Evolutionary conservation across 768 basidiomycete genomes (phyloP), one percentile per base, ranked within the genome.

Genomic region (Hypholoma fasciculare): DNA sequence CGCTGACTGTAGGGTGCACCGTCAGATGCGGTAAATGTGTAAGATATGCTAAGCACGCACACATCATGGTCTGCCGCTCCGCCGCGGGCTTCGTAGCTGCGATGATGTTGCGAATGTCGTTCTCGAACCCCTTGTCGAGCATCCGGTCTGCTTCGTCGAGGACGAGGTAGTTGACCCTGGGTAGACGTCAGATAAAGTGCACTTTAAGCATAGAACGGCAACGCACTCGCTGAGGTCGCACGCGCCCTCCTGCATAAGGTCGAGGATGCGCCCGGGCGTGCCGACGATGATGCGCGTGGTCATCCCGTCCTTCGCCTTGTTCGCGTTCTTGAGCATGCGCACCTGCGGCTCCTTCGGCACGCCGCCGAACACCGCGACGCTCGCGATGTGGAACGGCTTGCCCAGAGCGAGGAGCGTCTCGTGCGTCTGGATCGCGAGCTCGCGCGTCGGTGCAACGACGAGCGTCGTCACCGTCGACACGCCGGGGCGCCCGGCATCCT

Each of bases 41-140:
- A 34, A 20, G 40, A 20, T 38, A 34, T 55, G 30, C 9, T 4
- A 16, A 47, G 30, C 19, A 82, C 91, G 63, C 71, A 95, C 92
- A 96, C 94, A 96, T 95, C 81, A 95, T 87, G 7, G 93, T 96
- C 75, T 96, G 94, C 47, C 94, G 82, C 57, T 84, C 81, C n/a
- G 78, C 70, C 37, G 82, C 78, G 68, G 84, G 84, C 74, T 87
- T 82, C 1, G 88, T 86, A 56, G 81, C 77, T 7, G 83, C 86
- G 60, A 98, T 95, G 67, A 99, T 98, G 59, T 80, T 84, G 52
- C 94, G 80, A 59, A 98, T 97, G 69, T 98, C 97, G 66, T 98
- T 97, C 71, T 99, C 97, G 70, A 99, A 99, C 0, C 96, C 97
- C 72, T 90, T 94, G 71, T 98, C 97, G 50, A 99, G 79, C 96